These are phyloP conservation scores for Eimeria falciformis DNA, from an alignment of 169 alveolate species.

Conservation along the genomic window DNA sequence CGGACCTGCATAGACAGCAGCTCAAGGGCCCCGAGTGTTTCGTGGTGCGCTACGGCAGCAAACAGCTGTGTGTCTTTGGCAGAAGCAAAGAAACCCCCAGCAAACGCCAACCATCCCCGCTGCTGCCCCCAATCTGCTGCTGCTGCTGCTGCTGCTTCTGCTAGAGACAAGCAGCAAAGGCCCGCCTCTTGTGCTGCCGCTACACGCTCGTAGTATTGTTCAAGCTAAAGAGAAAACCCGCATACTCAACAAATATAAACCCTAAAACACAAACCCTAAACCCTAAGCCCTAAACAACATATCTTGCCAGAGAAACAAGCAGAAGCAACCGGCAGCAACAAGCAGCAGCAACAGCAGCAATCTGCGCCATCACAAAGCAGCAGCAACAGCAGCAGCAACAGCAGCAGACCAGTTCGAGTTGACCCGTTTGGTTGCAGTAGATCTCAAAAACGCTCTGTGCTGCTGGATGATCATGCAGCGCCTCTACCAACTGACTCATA, in stretches of 20 bases:
- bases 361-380: not conserved
- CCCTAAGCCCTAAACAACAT: not conserved
- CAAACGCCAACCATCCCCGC: conserved; percentile 1
- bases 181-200: not conserved
- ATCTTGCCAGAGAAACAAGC: too few relatives aligned
- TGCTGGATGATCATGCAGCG: conserved; percentile 52
- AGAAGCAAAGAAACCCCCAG: conserved; percentile 6
- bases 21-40: not conserved
- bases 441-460: conserved; percentile 47
- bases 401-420: not conserved
- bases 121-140: conserved; percentile 21
- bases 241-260: not conserved
- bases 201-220: conserved; percentile 32
- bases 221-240: not conserved
- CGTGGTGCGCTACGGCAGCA: not conserved
- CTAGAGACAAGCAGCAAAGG: not conserved
- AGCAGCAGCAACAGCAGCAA: not conserved
- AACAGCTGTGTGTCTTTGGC: not conserved
- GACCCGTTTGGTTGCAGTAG: conserved; percentile 57
- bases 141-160: conserved; percentile 41
- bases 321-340: too few relatives aligned
- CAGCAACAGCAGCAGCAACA: not conserved
- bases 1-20: not conserved
- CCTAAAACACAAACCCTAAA: not conserved
- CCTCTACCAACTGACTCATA: conserved; percentile 76